These are phyloP conservation scores for Botrytis cinerea DNA, from an alignment of 2,329 filamentous ascomycete genomes.

Conservation along the genomic window DNA sequence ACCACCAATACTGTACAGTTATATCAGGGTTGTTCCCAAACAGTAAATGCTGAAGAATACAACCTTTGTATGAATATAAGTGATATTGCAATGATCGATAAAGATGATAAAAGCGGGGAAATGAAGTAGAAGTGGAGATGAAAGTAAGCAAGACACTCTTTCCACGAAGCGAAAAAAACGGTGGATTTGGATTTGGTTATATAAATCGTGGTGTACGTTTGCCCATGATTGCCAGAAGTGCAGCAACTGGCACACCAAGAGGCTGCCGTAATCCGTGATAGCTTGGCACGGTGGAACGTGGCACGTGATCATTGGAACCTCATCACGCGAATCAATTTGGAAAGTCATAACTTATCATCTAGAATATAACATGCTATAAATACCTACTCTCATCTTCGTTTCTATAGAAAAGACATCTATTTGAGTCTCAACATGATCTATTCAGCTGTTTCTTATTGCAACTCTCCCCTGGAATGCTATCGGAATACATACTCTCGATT, in stretches of 20 bases:
- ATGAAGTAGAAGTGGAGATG: background rate
- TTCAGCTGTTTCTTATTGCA: background rate
- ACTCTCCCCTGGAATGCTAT: background rate
- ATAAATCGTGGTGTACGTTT: background rate
- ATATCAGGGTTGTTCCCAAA: slow-evolving; percentile 3
- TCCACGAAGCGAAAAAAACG: background rate
- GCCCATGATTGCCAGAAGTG: fast-evolving
- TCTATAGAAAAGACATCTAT: background rate
- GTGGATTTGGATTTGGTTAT: background rate
- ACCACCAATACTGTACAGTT: background rate
- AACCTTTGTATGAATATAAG: background rate
- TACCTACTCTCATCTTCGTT: background rate
- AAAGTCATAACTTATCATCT: no score
- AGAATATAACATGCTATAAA: no score
- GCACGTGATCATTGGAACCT: no score
- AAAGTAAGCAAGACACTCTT: background rate
- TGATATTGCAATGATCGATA: background rate
- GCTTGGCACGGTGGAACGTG: no score
- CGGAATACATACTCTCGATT: background rate
- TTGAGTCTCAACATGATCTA: background rate
- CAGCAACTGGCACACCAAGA: fast-evolving
- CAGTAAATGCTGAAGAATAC: background rate
- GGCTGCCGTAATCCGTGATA: background rate
- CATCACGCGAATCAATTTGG: no score
- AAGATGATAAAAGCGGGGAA: background rate